phyloP scores from a whole-genome alignment of 176 grass and related monocot genomes.

The Ensete glaucum region DNA sequence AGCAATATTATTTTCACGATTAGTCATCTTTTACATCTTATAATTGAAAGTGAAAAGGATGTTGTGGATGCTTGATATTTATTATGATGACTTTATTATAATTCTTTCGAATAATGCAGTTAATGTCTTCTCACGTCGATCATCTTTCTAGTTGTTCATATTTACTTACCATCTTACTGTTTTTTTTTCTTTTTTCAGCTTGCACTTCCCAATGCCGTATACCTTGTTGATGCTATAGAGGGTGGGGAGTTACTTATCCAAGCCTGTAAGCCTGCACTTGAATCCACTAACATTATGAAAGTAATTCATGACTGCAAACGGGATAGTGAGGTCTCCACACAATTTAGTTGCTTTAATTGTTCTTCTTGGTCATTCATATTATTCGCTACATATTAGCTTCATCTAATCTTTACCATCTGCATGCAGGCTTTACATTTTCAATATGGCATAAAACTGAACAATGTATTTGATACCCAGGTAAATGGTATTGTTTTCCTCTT shows the following conservation, averaged over 20 bases:
- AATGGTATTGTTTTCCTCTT: background rate
- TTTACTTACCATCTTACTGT: constrained; percentile 1
- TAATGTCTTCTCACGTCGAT: background rate
- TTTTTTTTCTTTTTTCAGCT: constrained; percentile 42
- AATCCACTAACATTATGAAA: constrained; percentile 71
- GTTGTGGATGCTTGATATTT: background rate
- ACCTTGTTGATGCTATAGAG: constrained; percentile 87
- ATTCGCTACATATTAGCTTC: background rate
- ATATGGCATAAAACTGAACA: constrained; percentile 91
- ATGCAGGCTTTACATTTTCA: constrained; percentile 95
- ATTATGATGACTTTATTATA: background rate
- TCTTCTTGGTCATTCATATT: background rate
- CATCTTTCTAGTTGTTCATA: background rate
- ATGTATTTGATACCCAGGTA: constrained; percentile 98
- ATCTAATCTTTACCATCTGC: background rate
- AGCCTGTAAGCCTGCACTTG: constrained; percentile 90
- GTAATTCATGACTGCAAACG: constrained; percentile 99
- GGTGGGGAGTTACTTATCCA: constrained; percentile 59
- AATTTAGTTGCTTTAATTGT: background rate
- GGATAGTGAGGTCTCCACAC: constrained; percentile 72
- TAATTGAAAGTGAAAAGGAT: background rate
- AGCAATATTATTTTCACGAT: background rate
- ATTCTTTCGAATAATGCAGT: background rate
- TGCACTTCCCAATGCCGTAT: constrained; percentile 71
- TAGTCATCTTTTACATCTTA: background rate